phyloP scores from a whole-genome alignment of 768 basidiomycete genomes.

The Tephrocybe sp. region DNA sequence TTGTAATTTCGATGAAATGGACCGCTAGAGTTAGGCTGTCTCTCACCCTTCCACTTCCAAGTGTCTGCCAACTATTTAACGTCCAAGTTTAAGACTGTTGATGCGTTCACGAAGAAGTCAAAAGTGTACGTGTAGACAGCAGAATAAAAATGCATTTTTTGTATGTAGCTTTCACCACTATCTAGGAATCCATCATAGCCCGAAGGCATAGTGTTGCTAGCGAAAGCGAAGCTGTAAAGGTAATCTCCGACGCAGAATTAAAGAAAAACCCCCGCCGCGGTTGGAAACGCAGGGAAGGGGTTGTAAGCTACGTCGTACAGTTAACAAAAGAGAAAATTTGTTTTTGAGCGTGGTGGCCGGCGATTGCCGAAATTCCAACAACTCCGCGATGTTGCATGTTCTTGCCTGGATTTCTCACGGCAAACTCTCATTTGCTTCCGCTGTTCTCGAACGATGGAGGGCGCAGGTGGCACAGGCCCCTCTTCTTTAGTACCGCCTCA shows the following conservation, averaged over 20 bases:
- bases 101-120: neutral
- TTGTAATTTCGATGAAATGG: no score
- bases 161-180: slow-evolving; percentile 68
- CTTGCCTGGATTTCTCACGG: neutral
- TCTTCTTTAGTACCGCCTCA: neutral
- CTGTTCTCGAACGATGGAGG: neutral
- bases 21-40: no score
- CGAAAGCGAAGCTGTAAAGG: slow-evolving; percentile 60
- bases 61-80: no score
- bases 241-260: slow-evolving; percentile 46
- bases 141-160: no score
- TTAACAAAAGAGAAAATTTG: neutral
- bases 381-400: neutral
- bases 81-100: no score
- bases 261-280: slow-evolving; percentile 33
- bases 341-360: slow-evolving; percentile 4
- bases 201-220: slow-evolving; percentile 68
- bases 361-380: slow-evolving; percentile 7
- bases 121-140: no score
- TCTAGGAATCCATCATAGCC: slow-evolving; percentile 74
- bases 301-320: slow-evolving; percentile 20
- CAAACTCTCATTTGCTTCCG: neutral
- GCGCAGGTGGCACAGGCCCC: neutral
- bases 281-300: slow-evolving; percentile 23
- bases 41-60: no score